Base-by-base conservation (phyloP, 2,329 filamentous ascomycete species). In the Calonectria pteridis region DNA sequence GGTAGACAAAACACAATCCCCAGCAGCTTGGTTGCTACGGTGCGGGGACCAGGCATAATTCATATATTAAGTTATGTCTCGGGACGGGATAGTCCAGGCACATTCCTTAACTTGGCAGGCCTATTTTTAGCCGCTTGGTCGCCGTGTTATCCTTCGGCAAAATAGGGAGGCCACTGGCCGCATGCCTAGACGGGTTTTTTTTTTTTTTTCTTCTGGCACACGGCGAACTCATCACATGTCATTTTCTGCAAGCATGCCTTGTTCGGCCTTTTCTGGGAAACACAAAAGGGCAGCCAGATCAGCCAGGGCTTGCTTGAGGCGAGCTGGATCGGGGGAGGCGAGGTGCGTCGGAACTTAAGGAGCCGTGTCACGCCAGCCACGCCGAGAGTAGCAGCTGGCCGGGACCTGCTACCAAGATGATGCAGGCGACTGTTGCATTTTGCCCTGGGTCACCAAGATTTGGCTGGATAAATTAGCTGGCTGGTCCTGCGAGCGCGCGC, bases 341-440 rank as follows among this genome's bases (percentile, higher is more conserved):
- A 40, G 68, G 64, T 66, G 51, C 40, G 58, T 59, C 35, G 40
- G 51, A 40, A 67, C 50, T 71, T 55, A 62, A 71, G 33, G 71
- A 26, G 55, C 51, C 46, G 58, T 55, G 51, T 65, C 59, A 64
- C 68, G 64, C 43, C 46, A 51, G 70, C 37, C 49, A 58, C 33
- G 20, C 65, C 31, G 64, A 67, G 55, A 74, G 75, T 73, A 28
- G 55, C 31, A 40, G 33, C 37, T 40, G n/a, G 18, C 55, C 13
- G 55, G 33, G 35, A 51, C 66, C 73, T 77, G 49, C 37, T 50
- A 46, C 69, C 46, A 70, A 69, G 72, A 64, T 70, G 49, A 69
- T 67, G 75, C 72, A 75, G 46, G 74, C 49, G 40, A 64, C 37
- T 43, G 66, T 51, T 74, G 59, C 49, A 73, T 69, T 50, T 46